Conservation (phyloP, 768 basidiomycete genomes). For the Pisolithus tinctorius region DNA sequence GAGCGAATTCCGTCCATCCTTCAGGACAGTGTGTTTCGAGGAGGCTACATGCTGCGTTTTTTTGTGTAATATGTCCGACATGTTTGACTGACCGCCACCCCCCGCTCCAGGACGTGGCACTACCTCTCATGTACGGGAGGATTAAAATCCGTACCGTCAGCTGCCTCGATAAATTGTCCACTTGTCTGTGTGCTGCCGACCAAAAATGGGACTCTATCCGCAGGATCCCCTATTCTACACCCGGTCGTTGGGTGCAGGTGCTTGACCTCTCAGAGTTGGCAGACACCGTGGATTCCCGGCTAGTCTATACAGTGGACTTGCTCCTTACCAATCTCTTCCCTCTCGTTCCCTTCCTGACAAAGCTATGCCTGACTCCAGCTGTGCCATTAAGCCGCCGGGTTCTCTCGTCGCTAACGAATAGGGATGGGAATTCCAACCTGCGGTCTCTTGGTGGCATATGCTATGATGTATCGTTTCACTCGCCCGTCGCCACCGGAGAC, state of each 20-base stretch:
- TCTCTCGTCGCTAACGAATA: slow-evolving; percentile 42
- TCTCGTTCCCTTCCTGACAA: slow-evolving; percentile 56
- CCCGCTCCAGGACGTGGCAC: slow-evolving; percentile 46
- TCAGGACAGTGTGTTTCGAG: neutral
- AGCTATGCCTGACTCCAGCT: slow-evolving; percentile 46
- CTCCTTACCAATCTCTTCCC: slow-evolving; percentile 60
- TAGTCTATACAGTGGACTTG: slow-evolving; percentile 53
- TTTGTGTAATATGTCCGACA: neutral
- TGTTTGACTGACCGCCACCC: slow-evolving; percentile 10
- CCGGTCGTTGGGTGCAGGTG: slow-evolving; percentile 78
- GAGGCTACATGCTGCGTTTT: neutral
- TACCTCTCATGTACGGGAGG: slow-evolving; percentile 59
- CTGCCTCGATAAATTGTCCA: slow-evolving; percentile 51
- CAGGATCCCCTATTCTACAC: slow-evolving; percentile 79
- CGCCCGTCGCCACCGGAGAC: slow-evolving; percentile 25
- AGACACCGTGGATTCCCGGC: slow-evolving; percentile 34
- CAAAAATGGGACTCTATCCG: slow-evolving; percentile 84
- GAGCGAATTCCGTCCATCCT: slow-evolving; percentile 1
- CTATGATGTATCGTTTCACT: slow-evolving; percentile 34
- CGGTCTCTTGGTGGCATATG: slow-evolving; percentile 49
- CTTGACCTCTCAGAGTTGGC: slow-evolving; percentile 62
- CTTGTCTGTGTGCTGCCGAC: slow-evolving; percentile 56
- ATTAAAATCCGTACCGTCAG: slow-evolving; percentile 38
- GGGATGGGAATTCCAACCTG: slow-evolving; percentile 46
- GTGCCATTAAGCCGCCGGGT: slow-evolving; percentile 57